Evolutionary conservation across 1,284 basidiomycete species (phyloP).

Genomic region (Phaffia rhodozyma): DNA sequence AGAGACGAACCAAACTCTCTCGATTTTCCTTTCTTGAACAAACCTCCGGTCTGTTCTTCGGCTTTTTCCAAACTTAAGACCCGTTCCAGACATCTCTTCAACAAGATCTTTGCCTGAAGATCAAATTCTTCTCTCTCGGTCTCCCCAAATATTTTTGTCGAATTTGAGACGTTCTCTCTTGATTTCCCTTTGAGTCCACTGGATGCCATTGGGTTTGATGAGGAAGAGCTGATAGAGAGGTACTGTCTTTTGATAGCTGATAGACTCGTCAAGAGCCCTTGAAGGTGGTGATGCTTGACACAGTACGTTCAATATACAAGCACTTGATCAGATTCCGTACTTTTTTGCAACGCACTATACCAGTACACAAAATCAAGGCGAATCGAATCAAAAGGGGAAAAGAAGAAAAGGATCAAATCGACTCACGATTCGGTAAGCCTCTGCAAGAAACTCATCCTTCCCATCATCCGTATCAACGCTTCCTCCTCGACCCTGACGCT

Average conservation of each 20-base stretch:
- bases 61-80: neutral
- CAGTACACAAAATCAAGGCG: neutral
- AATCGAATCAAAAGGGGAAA: neutral
- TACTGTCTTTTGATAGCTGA: conserved; percentile 33
- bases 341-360: no score
- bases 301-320: no score
- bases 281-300: conserved; percentile 12
- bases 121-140: conserved; percentile 47
- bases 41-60: conserved; percentile 1
- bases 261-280: conserved; percentile 22
- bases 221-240: conserved; percentile 27
- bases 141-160: conserved; percentile 38
- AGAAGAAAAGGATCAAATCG: neutral
- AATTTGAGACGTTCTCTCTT: conserved; percentile 23
- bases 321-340: no score
- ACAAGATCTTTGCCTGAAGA: conserved; percentile 41
- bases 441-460: conserved; percentile 9
- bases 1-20: neutral
- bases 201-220: conserved; percentile 9
- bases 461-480: neutral
- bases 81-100: conserved; percentile 38
- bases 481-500: no score
- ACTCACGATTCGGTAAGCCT: conserved; percentile 17
- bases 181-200: conserved; percentile 10
- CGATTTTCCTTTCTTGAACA: neutral